Base-by-base conservation (phyloP, 768 basidiomycete species). In the Russula ochroleuca region DNA sequence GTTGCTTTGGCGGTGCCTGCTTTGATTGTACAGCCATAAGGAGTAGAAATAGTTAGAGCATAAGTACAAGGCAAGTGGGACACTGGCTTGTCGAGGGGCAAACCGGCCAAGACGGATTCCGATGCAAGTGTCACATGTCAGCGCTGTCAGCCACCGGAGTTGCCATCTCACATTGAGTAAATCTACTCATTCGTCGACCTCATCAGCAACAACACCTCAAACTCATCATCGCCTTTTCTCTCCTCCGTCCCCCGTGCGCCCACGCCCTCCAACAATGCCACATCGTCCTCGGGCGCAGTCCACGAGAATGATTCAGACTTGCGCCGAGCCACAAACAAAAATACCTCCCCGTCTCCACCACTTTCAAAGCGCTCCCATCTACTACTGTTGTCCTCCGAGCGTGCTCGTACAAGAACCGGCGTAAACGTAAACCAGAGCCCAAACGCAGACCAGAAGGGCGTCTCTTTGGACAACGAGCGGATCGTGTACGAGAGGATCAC, bases 401-500 rank as follows among this genome's bases (percentile, higher is more conserved):
- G 50, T 43, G 48, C 60, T 54, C 52, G 73, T 68, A 40, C 69
- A 17, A 86, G 74, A 5, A 87, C 82, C 5, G 85, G 87, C 48
- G 73, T 70, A 64, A 84, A 91, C 23, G 77, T 69, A 73, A 90
- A 92, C 88, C 88, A 92, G 21, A 88, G 73, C 21, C 91, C 91
- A 67, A 94, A 90, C 2, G 86, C 85, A 5, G 79, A 77, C 90
- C 91, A 93, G 73, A 93, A 94, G 0, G 83, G 77, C 0, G 82
- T 77, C 71, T 93, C 92, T 68, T 88, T 90, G 0, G 80, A 63
- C 35, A 90, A 77, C 65, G 86, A 90, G 28, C 91, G 84, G 19
- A 89, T 76, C 73, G 85, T 89, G 78, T 91, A 94, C 0, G 90
- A 87, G 38, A 93, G 83, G 35, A 88, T 72, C 52, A 93, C 70